Evolutionary conservation across 768 basidiomycete genomes (phyloP).

Genomic region (Megacollybia marginata): DNA sequence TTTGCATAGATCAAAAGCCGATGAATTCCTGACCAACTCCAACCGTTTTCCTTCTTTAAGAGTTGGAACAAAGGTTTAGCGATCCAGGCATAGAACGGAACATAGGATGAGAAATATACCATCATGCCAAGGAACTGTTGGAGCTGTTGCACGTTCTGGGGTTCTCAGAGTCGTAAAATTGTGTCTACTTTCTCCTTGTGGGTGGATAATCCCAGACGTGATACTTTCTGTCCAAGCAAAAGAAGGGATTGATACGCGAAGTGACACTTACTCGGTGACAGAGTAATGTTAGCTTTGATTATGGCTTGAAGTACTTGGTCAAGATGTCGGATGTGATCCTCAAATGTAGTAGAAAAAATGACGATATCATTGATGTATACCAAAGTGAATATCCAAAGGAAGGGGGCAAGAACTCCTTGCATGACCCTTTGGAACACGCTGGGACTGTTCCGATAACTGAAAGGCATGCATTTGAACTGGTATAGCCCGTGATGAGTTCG

Average conservation of each 20-base stretch:
- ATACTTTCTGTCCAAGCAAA: neutral
- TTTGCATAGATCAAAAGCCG: no score
- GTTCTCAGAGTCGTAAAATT: neutral
- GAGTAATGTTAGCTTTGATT: no score
- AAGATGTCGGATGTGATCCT: conserved; percentile 11
- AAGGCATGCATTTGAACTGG: neutral
- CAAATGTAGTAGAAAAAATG: conserved; percentile 4
- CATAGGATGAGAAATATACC: no score
- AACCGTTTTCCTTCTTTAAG: no score
- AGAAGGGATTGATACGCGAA: neutral
- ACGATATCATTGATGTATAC: conserved; percentile 23
- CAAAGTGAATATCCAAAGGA: conserved; percentile 16
- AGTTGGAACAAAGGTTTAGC: no score
- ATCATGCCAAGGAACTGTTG: no score
- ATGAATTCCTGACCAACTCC: no score
- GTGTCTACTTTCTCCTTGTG: neutral
- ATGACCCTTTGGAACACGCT: no score
- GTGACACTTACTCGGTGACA: neutral
- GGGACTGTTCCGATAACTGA: no score
- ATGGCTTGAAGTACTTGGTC: neutral
- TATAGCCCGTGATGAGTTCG: conserved; percentile 1
- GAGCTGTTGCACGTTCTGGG: neutral
- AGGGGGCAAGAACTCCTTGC: conserved; percentile 13
- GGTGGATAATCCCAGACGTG: no score
- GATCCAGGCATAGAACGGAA: no score